Base-by-base conservation (phyloP, 441 rosid genomes). In the Eutrema salsugineum region DNA sequence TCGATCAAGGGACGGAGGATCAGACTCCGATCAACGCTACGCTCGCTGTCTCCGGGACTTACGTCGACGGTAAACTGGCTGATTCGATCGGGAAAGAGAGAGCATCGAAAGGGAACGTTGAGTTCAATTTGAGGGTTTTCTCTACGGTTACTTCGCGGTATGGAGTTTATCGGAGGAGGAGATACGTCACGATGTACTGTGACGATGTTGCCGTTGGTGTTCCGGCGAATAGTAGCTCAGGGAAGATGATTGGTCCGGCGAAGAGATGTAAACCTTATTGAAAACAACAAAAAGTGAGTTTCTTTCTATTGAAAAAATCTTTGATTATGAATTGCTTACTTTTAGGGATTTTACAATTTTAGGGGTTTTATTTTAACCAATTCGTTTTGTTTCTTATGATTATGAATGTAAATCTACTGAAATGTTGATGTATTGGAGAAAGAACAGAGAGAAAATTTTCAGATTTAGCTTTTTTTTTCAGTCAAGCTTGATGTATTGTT, bases 1-100 rank as follows among this genome's bases (percentile, higher is more conserved):
- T 94, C 73, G 66, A 38, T n/a, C 97, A 86, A 77, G 88, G 69
- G 38, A 86, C 84, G 35, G 81, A 66, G 77, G 76, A 78, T 44
- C 55, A 56, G 59, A 81, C 85, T 8, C 59, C 72, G 0, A n/a
- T 89, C 46, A 81, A 78, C 12, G 86, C 86, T 1, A 68, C 70
- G 22, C 75, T 82, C 70, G 68, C 88, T 12, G 84, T 77, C 54
- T 33, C 67, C 6, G 79, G 77, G 24, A 69, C 90, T 3, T 91
- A 85, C 59, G 77, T 86, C 4, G 90, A 62, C 1, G 43, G 7
- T 1, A n/a, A 58, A 39, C 51, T 63, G 15, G 79, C 20, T 35
- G 75, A 55, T 28, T 70, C 54, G 3, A 81, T 94, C 44, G 78
- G 77, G 7, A 58, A 63, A 12, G 89, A 88, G 20, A 81, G 77